phyloP scores from a whole-genome alignment of 2,329 filamentous ascomycete genomes.

The Pseudogymnoascus verrucosus region DNA sequence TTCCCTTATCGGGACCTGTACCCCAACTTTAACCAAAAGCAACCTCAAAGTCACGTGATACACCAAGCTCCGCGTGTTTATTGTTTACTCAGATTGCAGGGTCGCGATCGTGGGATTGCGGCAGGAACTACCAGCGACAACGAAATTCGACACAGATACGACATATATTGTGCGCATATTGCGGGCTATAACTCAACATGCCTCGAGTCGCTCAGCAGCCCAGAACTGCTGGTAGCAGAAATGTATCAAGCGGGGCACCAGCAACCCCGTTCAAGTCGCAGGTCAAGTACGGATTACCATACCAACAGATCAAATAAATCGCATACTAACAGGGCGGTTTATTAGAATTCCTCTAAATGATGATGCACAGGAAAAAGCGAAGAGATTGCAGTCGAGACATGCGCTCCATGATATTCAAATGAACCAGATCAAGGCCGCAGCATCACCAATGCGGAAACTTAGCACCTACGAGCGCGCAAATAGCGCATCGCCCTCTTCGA shows the following conservation, averaged over 20 bases:
- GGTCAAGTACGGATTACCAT: slow-evolving; percentile 24
- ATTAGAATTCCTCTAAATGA: slow-evolving; percentile 89
- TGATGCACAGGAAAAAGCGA: slow-evolving; percentile 85
- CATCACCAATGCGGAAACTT: slow-evolving; percentile 61
- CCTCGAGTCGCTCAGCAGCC: slow-evolving; percentile 45
- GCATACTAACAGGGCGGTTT: not conserved
- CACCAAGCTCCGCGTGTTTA: not conserved
- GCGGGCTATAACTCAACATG: slow-evolving; percentile 31
- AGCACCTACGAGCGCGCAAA: slow-evolving; percentile 51
- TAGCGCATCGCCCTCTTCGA: slow-evolving; percentile 46
- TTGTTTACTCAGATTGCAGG: slow-evolving; percentile 7
- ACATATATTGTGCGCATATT: slow-evolving; percentile 7
- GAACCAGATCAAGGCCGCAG: slow-evolving; percentile 81
- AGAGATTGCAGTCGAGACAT: slow-evolving; percentile 77
- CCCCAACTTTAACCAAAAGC: not conserved
- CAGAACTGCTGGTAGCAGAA: slow-evolving; percentile 31
- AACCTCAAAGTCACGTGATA: not conserved
- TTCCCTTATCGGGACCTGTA: slow-evolving; percentile 8
- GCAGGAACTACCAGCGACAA: slow-evolving; percentile 3
- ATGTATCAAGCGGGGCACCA: slow-evolving; percentile 31
- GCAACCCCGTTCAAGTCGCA: slow-evolving; percentile 28
- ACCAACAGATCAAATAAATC: not conserved
- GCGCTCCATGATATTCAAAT: slow-evolving; percentile 84
- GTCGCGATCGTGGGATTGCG: slow-evolving; percentile 2
- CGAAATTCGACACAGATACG: not conserved